Evolutionary conservation across 306 rosid genomes (phyloP), one percentile per base, ranked within the genome.

Genomic region (Gillenia trifoliata): DNA sequence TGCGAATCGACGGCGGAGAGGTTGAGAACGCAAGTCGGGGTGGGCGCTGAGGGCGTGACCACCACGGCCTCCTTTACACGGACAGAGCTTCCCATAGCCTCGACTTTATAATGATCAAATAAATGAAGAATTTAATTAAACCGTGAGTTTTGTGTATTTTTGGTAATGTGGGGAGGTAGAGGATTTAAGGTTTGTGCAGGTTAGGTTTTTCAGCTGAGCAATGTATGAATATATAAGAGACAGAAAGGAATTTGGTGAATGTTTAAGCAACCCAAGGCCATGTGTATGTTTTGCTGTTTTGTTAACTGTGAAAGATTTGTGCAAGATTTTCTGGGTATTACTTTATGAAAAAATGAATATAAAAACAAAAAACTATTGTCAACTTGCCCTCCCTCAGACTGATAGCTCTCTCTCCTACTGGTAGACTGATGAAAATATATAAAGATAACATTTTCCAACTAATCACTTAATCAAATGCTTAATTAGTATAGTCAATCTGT

Each of bases 1-100:
- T 93, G 98, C 2, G 97, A 93, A 55, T 93, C 98, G 5, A 93
- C 30, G 26, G 97, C 74, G 0, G 98, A 93, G 55, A 93, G 97
- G 3, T 76, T 2, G 31, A 93, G 89, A 7, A 85, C 75, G 55
- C 76, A 67, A n/a, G 54, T 5, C 5, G 97, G 96, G 47, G 91
- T 88, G 68, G 92, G 91, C 11, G 85, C 91, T 16, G 91, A 80
- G 13, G 98, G 98, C 1, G 83, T 76, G 20, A 93, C 69, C 12
- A 91, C 71, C 9, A 75, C 81, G 2, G 86, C 92, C 50, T 87
- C 90, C 77, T 87, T 87, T 34, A 89, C 82, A 33, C 78, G 82
- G 59, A 88, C 88, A n/a, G 83, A 77, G 60, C 78, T 85, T 79
- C 75, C 86, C 97, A 92, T 91, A 19, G 6, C 50, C 52, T 45